Percentiles rank a stretch among this genome's conserved stretches.
phyloP scores from a whole-genome alignment of 805 yeast genomes.

The Kockiozyma suomiensis region DNA sequence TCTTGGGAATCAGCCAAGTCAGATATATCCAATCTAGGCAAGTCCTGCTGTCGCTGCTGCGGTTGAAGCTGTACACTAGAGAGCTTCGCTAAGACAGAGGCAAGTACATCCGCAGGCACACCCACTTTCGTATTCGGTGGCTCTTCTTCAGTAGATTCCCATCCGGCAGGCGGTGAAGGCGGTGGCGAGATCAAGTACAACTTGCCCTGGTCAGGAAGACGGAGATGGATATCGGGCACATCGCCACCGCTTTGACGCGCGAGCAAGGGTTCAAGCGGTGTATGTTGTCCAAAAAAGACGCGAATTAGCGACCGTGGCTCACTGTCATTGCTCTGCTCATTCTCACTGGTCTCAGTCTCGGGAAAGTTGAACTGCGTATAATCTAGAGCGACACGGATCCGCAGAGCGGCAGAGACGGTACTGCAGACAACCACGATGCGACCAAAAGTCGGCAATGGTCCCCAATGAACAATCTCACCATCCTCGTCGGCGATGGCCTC shows the following conservation, averaged over 20 bases:
- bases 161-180: constrained; percentile 39
- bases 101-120: constrained; percentile 19
- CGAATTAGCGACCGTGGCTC: neutral
- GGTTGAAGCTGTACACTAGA: neutral
- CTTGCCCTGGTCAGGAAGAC: constrained; percentile 35
- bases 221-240: constrained; percentile 12
- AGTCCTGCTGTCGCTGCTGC: neutral
- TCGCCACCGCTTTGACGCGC: neutral
- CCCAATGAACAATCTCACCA: constrained; percentile 25
- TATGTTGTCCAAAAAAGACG: constrained; percentile 22
- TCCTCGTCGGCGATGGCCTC: neutral
- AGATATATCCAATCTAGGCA: too few relatives aligned
- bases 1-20: neutral
- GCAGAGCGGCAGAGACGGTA: constrained; percentile 19
- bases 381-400: constrained; percentile 10
- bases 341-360: too few relatives aligned
- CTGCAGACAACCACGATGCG: constrained; percentile 27
- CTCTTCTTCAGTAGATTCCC: constrained; percentile 33
- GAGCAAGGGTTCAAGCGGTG: neutral
- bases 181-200: constrained; percentile 37
- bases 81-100: constrained; percentile 21
- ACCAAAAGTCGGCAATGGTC: constrained; percentile 23
- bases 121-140: constrained; percentile 35
- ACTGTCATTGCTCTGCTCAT: neutral
- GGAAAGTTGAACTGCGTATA: too few relatives aligned